Conservation (phyloP, 2,329 filamentous ascomycete species). For the Ophiostoma sp. region DNA sequence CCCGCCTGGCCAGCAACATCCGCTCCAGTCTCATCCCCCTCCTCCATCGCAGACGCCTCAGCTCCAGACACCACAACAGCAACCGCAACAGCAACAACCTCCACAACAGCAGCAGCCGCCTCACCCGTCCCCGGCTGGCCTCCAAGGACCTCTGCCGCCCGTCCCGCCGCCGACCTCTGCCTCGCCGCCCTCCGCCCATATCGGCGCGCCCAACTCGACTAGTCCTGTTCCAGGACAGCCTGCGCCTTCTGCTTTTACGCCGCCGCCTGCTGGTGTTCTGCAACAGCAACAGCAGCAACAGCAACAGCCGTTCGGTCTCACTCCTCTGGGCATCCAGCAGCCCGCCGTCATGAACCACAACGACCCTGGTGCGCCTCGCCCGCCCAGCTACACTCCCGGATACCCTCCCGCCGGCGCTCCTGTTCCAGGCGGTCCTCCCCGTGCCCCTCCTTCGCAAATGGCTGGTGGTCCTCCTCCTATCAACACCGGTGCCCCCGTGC, state of each 20-base stretch:
- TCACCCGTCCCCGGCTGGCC: constrained; percentile 37
- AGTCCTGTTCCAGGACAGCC: constrained; percentile 22
- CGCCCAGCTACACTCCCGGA: constrained; percentile 64
- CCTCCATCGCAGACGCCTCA: constrained; percentile 32
- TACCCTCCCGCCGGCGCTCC: constrained; percentile 46
- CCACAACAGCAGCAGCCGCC: constrained; percentile 32
- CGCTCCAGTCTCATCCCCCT: constrained; percentile 30
- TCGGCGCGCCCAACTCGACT: constrained; percentile 49
- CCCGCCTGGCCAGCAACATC: constrained; percentile 22
- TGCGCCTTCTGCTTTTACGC: constrained; percentile 14
- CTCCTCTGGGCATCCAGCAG: constrained; percentile 39
- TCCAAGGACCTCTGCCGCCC: constrained; percentile 21
- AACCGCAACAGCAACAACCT: constrained; percentile 25
- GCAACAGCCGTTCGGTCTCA: constrained; percentile 22
- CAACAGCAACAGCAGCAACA: constrained; percentile 15
- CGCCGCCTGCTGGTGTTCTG: constrained; percentile 19
- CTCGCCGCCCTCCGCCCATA: constrained; percentile 41
- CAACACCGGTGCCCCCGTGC: constrained; percentile 61
- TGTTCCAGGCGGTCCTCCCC: constrained; percentile 37
- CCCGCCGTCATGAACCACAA: constrained; percentile 63
- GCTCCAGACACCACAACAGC: constrained; percentile 21
- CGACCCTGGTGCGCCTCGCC: constrained; percentile 53
- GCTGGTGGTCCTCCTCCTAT: constrained; percentile 66
- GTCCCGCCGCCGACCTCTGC: constrained; percentile 18
- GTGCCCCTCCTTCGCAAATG: constrained; percentile 61